A percentile compares a stretch with the other conserved stretches of the same genome.
phyloP scores from a whole-genome alignment of 2,329 filamentous ascomycete species.

The Penicillium olsonii region DNA sequence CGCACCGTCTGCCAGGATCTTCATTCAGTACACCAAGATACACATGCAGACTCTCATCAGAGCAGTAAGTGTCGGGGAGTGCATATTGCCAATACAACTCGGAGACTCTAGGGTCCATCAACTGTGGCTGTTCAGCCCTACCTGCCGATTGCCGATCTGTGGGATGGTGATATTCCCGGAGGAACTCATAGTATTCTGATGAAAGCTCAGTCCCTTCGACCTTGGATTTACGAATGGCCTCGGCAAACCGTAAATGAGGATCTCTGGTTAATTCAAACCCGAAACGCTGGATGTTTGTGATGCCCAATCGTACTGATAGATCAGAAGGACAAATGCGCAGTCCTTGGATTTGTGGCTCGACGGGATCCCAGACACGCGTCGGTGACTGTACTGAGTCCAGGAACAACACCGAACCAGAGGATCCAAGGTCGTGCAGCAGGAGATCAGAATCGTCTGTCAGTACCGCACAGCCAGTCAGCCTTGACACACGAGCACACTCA shows the following conservation, averaged over 20 bases:
- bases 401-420: slow-evolving; percentile 64
- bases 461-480: slow-evolving; percentile 57
- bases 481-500: slow-evolving; percentile 70
- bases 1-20: slow-evolving; percentile 55
- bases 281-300: slow-evolving; percentile 36
- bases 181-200: slow-evolving; percentile 32
- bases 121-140: slow-evolving; percentile 4
- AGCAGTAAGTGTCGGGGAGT: slow-evolving; percentile 18
- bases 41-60: slow-evolving; percentile 44
- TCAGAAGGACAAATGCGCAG: slow-evolving; percentile 40
- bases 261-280: slow-evolving; percentile 43
- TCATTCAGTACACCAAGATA: slow-evolving; percentile 68
- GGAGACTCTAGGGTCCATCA: slow-evolving; percentile 53
- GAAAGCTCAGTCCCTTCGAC: slow-evolving; percentile 14
- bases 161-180: slow-evolving; percentile 37
- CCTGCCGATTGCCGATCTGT: background rate
- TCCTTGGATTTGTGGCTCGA: slow-evolving; percentile 30
- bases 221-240: slow-evolving; percentile 37
- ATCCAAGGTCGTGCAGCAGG: slow-evolving; percentile 69
- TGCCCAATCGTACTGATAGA: slow-evolving; percentile 35
- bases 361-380: slow-evolving; percentile 11
- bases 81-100: slow-evolving; percentile 53
- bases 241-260: slow-evolving; percentile 28
- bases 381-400: slow-evolving; percentile 62
- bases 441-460: slow-evolving; percentile 89